Conservation (phyloP, 2,329 filamentous ascomycete genomes). For the Scedosporium dehoogii region DNA sequence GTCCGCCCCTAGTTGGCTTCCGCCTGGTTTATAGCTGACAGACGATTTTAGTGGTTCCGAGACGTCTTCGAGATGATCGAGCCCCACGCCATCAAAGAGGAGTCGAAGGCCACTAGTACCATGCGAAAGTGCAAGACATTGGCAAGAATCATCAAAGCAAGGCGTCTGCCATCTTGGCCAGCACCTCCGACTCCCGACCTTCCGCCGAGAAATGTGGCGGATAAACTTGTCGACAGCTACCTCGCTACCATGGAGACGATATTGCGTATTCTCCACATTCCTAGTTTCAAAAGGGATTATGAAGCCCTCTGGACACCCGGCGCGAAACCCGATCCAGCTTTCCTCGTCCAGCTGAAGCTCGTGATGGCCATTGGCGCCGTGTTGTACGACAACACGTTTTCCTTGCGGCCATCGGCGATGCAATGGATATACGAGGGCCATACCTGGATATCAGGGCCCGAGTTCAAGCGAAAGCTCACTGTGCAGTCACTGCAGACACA, state of each 20-base stretch:
- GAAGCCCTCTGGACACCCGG: slow-evolving; percentile 36
- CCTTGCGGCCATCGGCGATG: slow-evolving; percentile 36
- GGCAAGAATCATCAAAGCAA: slow-evolving; percentile 40
- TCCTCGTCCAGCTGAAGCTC: slow-evolving; percentile 47
- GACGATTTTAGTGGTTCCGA: slow-evolving; percentile 20
- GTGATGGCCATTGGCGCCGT: slow-evolving; percentile 47
- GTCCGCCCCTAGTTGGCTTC: not conserved
- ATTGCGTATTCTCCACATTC: slow-evolving; percentile 41
- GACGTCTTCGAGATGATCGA: slow-evolving; percentile 36
- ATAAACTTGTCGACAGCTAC: slow-evolving; percentile 38
- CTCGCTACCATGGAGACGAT: slow-evolving; percentile 35
- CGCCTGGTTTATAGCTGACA: not conserved
- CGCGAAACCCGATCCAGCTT: slow-evolving; percentile 23
- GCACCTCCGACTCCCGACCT: slow-evolving; percentile 29
- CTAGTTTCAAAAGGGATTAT: slow-evolving; percentile 37
- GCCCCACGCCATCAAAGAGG: slow-evolving; percentile 24
- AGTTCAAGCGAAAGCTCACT: slow-evolving; percentile 39
- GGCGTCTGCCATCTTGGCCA: slow-evolving; percentile 38
- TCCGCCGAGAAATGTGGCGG: slow-evolving; percentile 33
- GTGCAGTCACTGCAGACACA: slow-evolving; percentile 40
- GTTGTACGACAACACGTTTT: slow-evolving; percentile 38
- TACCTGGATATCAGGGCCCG: slow-evolving; percentile 41
- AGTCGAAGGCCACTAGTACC: slow-evolving; percentile 21
- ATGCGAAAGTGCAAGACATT: slow-evolving; percentile 43
- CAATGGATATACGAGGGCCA: slow-evolving; percentile 49